These are phyloP conservation scores for Haplosporangium sp. DNA, from an alignment of 371 early-diverging fungal genomes.

Conservation along the genomic window DNA sequence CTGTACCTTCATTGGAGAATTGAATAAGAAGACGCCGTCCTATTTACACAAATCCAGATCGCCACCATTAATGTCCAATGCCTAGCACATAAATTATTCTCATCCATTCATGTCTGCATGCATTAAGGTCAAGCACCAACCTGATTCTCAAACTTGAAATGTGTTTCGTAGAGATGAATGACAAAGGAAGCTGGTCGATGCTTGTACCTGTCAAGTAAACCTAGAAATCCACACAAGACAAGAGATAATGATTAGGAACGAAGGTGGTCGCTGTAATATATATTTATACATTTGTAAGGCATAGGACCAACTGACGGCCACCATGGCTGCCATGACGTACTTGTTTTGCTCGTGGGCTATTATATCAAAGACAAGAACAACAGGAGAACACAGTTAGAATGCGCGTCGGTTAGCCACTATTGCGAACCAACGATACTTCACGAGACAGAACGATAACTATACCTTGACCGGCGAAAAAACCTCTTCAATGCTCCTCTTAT, in stretches of 20 bases:
- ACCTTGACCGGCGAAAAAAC: conserved; percentile 17
- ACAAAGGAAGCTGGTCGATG: conserved; percentile 64
- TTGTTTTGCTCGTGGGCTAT: not conserved
- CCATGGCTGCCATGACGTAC: not conserved
- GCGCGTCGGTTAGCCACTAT: not conserved
- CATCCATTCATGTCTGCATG: not conserved
- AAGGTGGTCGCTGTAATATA: not conserved
- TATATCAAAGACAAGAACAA: not conserved
- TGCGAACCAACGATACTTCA: not conserved
- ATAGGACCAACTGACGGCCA: not conserved
- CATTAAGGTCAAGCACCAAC: conserved; percentile 26
- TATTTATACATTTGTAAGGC: too few relatives aligned
- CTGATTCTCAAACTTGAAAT: conserved; percentile 75
- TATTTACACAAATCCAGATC: conserved; percentile 24
- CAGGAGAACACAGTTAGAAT: not conserved
- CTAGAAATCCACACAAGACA: conserved; percentile 19
- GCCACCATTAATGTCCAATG: not conserved
- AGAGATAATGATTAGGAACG: not conserved
- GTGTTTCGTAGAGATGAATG: conserved; percentile 69
- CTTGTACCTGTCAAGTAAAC: conserved; percentile 58
- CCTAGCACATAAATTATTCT: not conserved
- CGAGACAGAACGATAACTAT: not conserved
- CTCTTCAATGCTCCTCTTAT: conserved; percentile 34
- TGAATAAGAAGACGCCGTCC: conserved; percentile 74
- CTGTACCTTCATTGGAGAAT: conserved; percentile 69